Percentiles rank a stretch among this genome's conserved stretches.
Conservation (phyloP, 345 rosid species). For the Cochlearia excelsa region DNA sequence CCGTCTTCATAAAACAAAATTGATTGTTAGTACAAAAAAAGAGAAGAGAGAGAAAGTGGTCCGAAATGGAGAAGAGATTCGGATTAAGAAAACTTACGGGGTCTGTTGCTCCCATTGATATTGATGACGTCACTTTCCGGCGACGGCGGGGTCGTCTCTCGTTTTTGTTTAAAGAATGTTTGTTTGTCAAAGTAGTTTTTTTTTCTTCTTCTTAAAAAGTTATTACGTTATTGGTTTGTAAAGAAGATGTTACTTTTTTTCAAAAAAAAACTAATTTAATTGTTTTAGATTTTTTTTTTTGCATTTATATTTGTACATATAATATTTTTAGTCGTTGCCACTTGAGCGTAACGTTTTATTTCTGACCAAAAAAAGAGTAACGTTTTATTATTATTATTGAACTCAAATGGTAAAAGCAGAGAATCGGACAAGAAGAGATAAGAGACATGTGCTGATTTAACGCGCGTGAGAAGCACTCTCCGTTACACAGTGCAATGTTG, state of each 20-base stretch:
- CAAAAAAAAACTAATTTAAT: too few relatives aligned
- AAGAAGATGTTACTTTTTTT: slow-evolving; percentile 30
- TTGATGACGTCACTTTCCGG: slow-evolving; percentile 39
- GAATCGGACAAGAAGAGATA: too few relatives aligned
- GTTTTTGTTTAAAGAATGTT: slow-evolving; percentile 22
- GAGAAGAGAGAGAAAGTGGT: not conserved
- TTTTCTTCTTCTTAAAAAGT: not conserved
- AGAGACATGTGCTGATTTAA: slow-evolving; percentile 20
- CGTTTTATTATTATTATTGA: too few relatives aligned
- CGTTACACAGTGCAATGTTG: slow-evolving; percentile 20
- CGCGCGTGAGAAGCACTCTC: slow-evolving; percentile 30
- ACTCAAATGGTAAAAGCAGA: too few relatives aligned
- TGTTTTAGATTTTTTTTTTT: too few relatives aligned
- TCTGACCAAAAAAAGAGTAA: too few relatives aligned
- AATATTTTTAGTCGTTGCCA: too few relatives aligned
- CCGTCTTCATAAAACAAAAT: slow-evolving; percentile 31
- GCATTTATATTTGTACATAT: too few relatives aligned
- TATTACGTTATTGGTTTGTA: slow-evolving; percentile 26
- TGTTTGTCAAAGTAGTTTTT: slow-evolving; percentile 5
- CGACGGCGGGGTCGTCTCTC: slow-evolving; percentile 37
- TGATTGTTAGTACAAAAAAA: not conserved
- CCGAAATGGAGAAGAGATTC: too few relatives aligned
- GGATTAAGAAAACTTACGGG: slow-evolving; percentile 34
- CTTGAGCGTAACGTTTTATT: too few relatives aligned
- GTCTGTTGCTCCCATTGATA: slow-evolving; percentile 52